These are phyloP conservation scores for Malassezia vespertilionis DNA, from an alignment of 1,284 basidiomycete species.

Conservation along the genomic window DNA sequence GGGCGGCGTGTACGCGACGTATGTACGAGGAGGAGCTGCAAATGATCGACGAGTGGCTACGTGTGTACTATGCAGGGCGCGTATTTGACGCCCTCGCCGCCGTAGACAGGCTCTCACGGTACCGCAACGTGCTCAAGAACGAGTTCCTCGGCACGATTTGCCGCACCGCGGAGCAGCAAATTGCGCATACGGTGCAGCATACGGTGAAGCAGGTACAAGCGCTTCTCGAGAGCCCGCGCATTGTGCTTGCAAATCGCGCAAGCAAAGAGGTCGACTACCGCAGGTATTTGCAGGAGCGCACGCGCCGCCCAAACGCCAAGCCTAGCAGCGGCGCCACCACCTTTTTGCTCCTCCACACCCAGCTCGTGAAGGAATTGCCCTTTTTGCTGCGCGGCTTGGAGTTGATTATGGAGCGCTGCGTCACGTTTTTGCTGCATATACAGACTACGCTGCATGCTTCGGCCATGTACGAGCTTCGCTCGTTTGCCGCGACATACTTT, in stretches of 20 bases:
- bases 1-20: conserved; percentile 23
- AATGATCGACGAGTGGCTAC: conserved; percentile 26
- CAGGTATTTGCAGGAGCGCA: conserved; percentile 29
- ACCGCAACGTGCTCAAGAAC: conserved; percentile 18
- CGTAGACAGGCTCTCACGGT: conserved; percentile 21
- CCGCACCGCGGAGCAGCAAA: conserved; percentile 23
- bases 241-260: conserved; percentile 45
- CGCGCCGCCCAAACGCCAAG: conserved; percentile 23
- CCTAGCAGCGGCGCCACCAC: conserved; percentile 37
- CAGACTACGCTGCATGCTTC: conserved; percentile 40
- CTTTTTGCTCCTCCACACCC: conserved; percentile 46
- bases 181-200: conserved; percentile 24
- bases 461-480: conserved; percentile 13
- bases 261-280: conserved; percentile 45
- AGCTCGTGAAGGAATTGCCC: conserved; percentile 49
- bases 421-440: conserved; percentile 39
- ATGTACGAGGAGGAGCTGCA: conserved; percentile 23
- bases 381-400: conserved; percentile 45
- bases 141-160: conserved; percentile 20
- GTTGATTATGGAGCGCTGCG: conserved; percentile 44
- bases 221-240: conserved; percentile 28
- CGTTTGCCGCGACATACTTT: conserved; percentile 2
- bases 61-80: conserved; percentile 15
- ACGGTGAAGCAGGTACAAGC: conserved; percentile 38
- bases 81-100: not conserved